Evolutionary conservation across 2,329 filamentous ascomycete genomes (phyloP), one percentile per base, ranked within the genome.

Genomic region (Thermothelomyces thermophilus): DNA sequence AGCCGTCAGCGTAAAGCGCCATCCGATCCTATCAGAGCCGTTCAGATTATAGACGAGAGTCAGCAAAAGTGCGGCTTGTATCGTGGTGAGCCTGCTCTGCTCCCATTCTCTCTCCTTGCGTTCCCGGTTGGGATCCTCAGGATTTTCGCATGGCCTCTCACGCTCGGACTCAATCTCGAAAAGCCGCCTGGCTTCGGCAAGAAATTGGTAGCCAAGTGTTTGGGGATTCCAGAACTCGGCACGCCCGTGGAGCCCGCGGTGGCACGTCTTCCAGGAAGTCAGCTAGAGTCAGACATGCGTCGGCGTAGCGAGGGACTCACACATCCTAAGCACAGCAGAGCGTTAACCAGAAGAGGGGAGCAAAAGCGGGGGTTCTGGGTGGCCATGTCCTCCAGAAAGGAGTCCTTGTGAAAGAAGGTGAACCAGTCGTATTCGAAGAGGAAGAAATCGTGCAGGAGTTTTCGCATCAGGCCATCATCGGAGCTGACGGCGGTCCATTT

Each of bases 361-460:
- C 70, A 72, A 55, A 69, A 71, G 13, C 65, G 60, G 0, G 50
- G 44, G 0, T 56, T 53, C 1, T 58, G 57, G 0, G 57, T 52
- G 10, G 55, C 59, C 65, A 72, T 65, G 24, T 72, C 70, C n/a
- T 69, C 58, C 0, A 72, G 50, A 26, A 73, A 70, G 1, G 58
- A 58, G 22, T 69, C 67, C 51, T 70, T 71, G 2, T 72, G 68
- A 22, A 72, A 68, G 0, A 58, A 58, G 0, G 65, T 57, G 0
- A 63, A 63, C 54, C 63, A 68, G 2, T 64, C 63, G 30, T 70
- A 68, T 31, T 72, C 68, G 50, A 64, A 65, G 1, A 61, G 60
- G 46, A 74, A 83, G 68, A 87, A 90, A 43, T 86, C 80, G 65
- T 91, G 86, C 67, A 90, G 75, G 33, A 91, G 65, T 57, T 63